Evolutionary conservation across 1,139 yeast species (phyloP).

Genomic region (Taphrina confusa): DNA sequence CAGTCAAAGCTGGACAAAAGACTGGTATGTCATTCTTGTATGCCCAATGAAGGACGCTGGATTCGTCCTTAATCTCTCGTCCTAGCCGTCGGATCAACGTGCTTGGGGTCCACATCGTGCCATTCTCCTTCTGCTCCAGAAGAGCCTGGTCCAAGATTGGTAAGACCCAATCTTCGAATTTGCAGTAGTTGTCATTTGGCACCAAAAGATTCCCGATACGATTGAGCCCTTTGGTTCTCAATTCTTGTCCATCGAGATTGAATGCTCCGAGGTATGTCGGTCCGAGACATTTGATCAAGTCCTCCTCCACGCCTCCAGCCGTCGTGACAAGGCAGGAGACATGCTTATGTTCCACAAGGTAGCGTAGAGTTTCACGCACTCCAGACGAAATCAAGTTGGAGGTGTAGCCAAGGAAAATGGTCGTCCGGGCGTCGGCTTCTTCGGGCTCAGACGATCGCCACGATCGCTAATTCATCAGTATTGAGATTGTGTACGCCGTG

Average conservation of each 20-base stretch:
- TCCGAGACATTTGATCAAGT: constrained; percentile 89
- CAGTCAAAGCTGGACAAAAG: constrained; percentile 96
- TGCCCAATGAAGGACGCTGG: constrained; percentile 96
- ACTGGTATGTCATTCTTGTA: constrained; percentile 94
- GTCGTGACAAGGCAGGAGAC: constrained; percentile 92
- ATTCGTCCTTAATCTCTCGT: constrained; percentile 88
- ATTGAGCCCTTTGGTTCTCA: constrained; percentile 94
- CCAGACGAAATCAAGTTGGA: constrained; percentile 97
- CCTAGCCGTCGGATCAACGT: constrained; percentile 89
- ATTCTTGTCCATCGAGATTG: constrained; percentile 69
- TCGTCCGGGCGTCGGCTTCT: constrained; percentile 62
- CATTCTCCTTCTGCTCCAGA: constrained; percentile 80
- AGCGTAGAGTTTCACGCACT: constrained; percentile 83
- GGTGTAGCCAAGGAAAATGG: constrained; percentile 93
- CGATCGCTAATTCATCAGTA: constrained; percentile 51
- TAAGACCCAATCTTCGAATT: constrained; percentile 97
- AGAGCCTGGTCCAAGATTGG: constrained; percentile 85
- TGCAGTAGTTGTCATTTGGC: constrained; percentile 96
- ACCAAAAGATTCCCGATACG: constrained; percentile 95
- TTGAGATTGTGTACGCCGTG: not conserved
- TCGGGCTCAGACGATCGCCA: constrained; percentile 49
- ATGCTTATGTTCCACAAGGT: constrained; percentile 86
- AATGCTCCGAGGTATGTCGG: constrained; percentile 95
- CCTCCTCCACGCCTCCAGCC: constrained; percentile 98
- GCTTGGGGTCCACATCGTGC: constrained; percentile 87